A percentile compares a stretch with the other conserved stretches of the same genome.
Conservation (phyloP, 2,329 filamentous ascomycete species). For the Blastomyces parvus region DNA sequence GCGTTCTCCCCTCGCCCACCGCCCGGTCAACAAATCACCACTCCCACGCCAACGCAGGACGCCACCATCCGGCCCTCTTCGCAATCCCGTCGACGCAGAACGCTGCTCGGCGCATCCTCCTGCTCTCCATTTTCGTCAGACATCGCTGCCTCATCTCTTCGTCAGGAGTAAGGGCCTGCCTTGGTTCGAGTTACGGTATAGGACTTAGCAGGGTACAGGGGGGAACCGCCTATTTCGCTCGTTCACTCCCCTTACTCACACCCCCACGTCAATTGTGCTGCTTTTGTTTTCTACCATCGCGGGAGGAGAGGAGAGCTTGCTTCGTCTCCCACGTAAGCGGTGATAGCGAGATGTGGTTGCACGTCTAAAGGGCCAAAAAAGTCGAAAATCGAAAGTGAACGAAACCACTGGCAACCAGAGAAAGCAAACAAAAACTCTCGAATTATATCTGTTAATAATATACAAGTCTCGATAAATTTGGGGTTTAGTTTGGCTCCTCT, state of each 20-base stretch:
- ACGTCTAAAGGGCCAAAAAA: conserved; percentile 1
- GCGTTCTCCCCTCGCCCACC: not conserved
- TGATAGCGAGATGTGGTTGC: conserved; percentile 3
- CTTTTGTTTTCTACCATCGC: not conserved
- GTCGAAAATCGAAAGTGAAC: not conserved
- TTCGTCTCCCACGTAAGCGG: not conserved
- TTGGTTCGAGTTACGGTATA: not conserved
- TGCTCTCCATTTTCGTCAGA: not conserved
- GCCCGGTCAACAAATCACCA: not conserved
- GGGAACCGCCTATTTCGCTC: not conserved
- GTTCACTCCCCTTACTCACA: too few relatives aligned
- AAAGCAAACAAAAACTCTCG: not conserved
- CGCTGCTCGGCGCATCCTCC: not conserved
- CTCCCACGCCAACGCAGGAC: not conserved
- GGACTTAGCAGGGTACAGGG: not conserved
- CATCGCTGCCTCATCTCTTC: not conserved
- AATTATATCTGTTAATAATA: not conserved
- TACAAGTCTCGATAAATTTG: not conserved
- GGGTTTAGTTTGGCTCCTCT: too few relatives aligned
- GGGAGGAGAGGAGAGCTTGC: not conserved
- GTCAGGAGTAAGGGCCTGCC: not conserved
- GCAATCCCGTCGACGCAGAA: not conserved
- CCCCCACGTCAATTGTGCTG: not conserved
- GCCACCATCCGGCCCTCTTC: conserved; percentile 5
- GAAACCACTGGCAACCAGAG: conserved; percentile 7